Percentiles rank a stretch among this genome's conserved stretches.
phyloP scores from a whole-genome alignment of 2,329 filamentous ascomycete species.

The Cladophialophora immunda region DNA sequence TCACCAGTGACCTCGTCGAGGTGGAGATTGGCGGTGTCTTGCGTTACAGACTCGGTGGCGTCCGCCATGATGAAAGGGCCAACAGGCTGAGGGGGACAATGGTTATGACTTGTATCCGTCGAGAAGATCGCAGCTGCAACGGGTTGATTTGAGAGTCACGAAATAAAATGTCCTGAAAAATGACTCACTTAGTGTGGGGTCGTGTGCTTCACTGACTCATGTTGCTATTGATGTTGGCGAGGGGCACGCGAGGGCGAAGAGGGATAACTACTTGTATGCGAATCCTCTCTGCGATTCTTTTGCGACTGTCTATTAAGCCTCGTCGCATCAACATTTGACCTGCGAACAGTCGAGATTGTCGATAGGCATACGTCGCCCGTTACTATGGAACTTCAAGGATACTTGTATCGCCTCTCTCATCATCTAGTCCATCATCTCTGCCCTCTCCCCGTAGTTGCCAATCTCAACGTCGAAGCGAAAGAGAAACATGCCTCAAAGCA shows the following conservation, averaged over 20 bases:
- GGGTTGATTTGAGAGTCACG: not conserved
- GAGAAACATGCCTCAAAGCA: constrained; percentile 25
- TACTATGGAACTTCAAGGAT: no score
- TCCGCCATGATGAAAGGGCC: constrained; percentile 42
- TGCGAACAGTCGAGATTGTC: no score
- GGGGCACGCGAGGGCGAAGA: not conserved
- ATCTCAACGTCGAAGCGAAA: no score
- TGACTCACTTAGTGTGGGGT: constrained; percentile 8
- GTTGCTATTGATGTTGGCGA: constrained; percentile 7
- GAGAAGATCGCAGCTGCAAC: not conserved
- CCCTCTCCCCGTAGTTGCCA: not conserved
- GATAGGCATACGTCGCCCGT: no score
- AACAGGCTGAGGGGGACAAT: not conserved
- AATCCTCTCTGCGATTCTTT: not conserved
- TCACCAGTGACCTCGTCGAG: constrained; percentile 95
- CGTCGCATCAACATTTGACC: no score
- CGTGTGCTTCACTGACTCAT: not conserved
- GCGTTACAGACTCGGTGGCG: constrained; percentile 53
- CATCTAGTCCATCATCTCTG: not conserved
- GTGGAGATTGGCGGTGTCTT: constrained; percentile 70
- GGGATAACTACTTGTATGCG: not conserved
- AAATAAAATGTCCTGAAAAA: constrained; percentile 1
- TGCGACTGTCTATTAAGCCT: no score
- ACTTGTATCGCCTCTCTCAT: no score
- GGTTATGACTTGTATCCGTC: not conserved